Evolutionary conservation across 2,329 filamentous ascomycete genomes (phyloP), one percentile per base, ranked within the genome.

Genomic region (Ophiosphaerella korrae): DNA sequence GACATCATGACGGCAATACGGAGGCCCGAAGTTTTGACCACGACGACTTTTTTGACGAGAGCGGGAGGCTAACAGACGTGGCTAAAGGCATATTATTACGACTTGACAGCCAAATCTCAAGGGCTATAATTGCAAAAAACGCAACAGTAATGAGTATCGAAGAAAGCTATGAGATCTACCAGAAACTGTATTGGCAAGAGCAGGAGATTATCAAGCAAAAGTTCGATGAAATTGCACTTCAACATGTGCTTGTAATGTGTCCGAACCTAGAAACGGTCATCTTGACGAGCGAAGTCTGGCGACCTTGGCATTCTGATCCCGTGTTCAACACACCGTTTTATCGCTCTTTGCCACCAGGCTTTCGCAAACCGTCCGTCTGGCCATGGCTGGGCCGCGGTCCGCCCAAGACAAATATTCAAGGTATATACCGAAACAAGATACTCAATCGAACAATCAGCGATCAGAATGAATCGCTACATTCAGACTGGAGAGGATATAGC

Each of bases 261-360:
- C 70, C 74, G 0, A 62, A 59, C 2, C 57, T 80, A 2, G 64
- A 48, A 31, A 69, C 66, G 37, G 57, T 80, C 7, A 76, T 64
- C 0, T 48, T 80, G 11, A 78, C 77, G 3, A 72, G 71, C 6
- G 72, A 74, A 2, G 62, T 74, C 0, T 77, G 79, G 52, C 74
- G 74, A 0, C 58, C 58, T 9, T 58, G 63, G 37, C 49, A 71
- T 0, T 68, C 71, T n/a, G 42, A 48, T 0, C 77, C 77, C 0
- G 49, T 70, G 0, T 78, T 79, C 42, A 53, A 74, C 16, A 79
- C 77, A 0, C 77, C 77, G 1, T 75, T 75, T 59, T 75, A 77
- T 26, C 74, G 75, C 5, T 65, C 68, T 2, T 70, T 79, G 11
- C 75, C 75, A 0, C 40, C 50, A 2, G 72, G 73, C 3, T 76